Evolutionary conservation across 371 early-diverging fungal genomes (phyloP).

Genomic region (Nematocida homosporus): DNA sequence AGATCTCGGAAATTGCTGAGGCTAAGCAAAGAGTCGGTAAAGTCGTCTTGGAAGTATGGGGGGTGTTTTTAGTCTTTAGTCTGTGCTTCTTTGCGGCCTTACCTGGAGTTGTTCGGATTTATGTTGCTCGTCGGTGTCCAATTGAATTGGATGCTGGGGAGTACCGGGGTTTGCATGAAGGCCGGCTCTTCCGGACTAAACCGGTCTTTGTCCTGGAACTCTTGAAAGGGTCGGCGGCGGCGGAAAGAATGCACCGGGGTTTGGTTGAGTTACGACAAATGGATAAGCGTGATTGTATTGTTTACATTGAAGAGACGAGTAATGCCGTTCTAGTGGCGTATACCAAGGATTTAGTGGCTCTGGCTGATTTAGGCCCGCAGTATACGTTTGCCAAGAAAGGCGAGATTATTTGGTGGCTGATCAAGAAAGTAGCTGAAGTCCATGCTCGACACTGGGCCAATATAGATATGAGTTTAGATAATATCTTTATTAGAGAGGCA

Average conservation of each 20-base stretch:
- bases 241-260: not conserved
- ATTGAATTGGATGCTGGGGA: not conserved
- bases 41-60: not conserved
- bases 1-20: conserved; percentile 28
- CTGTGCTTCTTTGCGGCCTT: not conserved
- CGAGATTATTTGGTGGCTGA: not conserved
- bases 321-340: not conserved
- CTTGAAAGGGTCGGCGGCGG: not conserved
- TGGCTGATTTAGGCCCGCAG: not conserved
- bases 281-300: not conserved
- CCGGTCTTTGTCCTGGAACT: conserved; percentile 9
- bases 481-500: conserved; percentile 3
- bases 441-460: not conserved
- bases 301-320: conserved; percentile 17
- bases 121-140: not conserved
- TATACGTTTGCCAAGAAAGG: not conserved
- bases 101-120: conserved; percentile 16
- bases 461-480: not conserved
- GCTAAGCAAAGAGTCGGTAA: not conserved
- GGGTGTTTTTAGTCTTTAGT: not conserved
- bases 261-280: not conserved
- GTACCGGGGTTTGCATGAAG: not conserved
- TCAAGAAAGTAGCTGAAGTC: not conserved
- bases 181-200: conserved; percentile 25
- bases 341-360: not conserved